phyloP scores from a whole-genome alignment of 495 filamentous ascomycete genomes.

The Penicillium waksmanii region DNA sequence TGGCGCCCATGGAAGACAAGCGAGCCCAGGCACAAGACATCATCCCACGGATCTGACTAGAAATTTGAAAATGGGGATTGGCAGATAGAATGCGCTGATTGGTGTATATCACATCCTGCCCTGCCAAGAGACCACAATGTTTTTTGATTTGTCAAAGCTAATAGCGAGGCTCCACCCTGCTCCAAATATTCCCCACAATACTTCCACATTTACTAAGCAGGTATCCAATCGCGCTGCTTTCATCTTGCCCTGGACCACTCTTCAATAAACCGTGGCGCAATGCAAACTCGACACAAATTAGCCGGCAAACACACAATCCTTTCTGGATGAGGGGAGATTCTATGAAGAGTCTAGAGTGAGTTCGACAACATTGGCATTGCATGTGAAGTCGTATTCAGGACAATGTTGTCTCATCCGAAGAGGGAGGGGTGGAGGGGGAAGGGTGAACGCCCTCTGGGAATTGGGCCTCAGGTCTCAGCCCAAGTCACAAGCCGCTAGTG shows the following conservation, averaged over 20 bases:
- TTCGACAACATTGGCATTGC: slow-evolving; percentile 2
- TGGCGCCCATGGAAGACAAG: background rate
- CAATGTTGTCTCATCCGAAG: no score
- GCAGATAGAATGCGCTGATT: background rate
- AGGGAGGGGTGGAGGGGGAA: background rate
- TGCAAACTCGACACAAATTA: slow-evolving; percentile 10
- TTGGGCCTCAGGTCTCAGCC: slow-evolving; percentile 7
- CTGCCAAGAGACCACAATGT: slow-evolving; percentile 7
- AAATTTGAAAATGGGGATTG: background rate
- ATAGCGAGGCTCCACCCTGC: background rate
- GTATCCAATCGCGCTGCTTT: slow-evolving; percentile 14
- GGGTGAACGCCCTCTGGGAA: background rate
- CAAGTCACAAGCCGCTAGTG: slow-evolving; percentile 12
- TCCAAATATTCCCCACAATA: background rate
- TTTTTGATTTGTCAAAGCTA: background rate
- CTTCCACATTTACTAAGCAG: background rate
- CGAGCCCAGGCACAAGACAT: slow-evolving; percentile 2
- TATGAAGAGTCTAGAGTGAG: background rate
- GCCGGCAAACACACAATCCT: slow-evolving; percentile 8
- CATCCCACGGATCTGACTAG: background rate
- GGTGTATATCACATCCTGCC: slow-evolving; percentile 10
- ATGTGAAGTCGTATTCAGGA: background rate
- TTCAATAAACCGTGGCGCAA: slow-evolving; percentile 7
- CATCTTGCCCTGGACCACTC: slow-evolving; percentile 14
- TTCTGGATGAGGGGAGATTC: background rate